A percentile compares a stretch with the other conserved stretches of the same genome.
These are phyloP conservation scores for Phytopythium delawarense DNA, from an alignment of 352 stramenopile species.

Conservation along the genomic window DNA sequence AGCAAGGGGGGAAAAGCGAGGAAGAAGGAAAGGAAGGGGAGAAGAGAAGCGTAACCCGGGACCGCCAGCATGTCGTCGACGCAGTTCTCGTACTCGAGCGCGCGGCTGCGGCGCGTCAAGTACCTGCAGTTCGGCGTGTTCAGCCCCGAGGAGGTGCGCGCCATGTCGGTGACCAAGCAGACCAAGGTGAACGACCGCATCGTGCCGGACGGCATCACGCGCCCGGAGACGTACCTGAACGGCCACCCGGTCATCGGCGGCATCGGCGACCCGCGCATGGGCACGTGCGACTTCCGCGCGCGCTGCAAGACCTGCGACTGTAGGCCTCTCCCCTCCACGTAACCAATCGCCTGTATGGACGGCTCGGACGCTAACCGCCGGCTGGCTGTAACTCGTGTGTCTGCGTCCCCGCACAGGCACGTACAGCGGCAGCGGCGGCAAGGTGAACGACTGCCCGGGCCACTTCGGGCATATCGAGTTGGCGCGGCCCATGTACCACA, in stretches of 20 bases:
- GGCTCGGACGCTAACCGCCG: conserved; percentile 1
- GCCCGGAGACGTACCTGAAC: conserved; percentile 85
- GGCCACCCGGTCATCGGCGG: conserved; percentile 97
- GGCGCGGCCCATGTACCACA: conserved; percentile 95
- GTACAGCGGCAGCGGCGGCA: conserved; percentile 88
- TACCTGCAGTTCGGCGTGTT: conserved; percentile 99
- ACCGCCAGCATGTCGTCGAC: conserved; percentile 60
- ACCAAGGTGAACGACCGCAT: conserved; percentile 96
- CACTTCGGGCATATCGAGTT: conserved; percentile 99
- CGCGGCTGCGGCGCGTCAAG: conserved; percentile 93
- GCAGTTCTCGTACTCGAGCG: conserved; percentile 96
- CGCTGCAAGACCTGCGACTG: conserved; percentile 92
- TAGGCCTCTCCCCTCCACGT: conserved; percentile 9
- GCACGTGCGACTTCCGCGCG: conserved; percentile 88
- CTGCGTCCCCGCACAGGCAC: conserved; percentile 33
- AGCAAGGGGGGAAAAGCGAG: neutral
- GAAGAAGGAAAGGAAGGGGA: neutral
- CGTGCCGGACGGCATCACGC: conserved; percentile 94
- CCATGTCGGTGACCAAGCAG: conserved; percentile 96
- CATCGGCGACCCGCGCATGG: conserved; percentile 98
- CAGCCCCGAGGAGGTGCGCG: conserved; percentile 95
- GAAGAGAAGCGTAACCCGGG: neutral
- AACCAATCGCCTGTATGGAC: neutral
- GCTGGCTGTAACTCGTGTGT: conserved; percentile 8
- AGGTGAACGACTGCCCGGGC: conserved; percentile 96